Evolutionary conservation across 805 yeast species (phyloP), one percentile per base, ranked within the genome.

Genomic region (Lachancea dasiensis): DNA sequence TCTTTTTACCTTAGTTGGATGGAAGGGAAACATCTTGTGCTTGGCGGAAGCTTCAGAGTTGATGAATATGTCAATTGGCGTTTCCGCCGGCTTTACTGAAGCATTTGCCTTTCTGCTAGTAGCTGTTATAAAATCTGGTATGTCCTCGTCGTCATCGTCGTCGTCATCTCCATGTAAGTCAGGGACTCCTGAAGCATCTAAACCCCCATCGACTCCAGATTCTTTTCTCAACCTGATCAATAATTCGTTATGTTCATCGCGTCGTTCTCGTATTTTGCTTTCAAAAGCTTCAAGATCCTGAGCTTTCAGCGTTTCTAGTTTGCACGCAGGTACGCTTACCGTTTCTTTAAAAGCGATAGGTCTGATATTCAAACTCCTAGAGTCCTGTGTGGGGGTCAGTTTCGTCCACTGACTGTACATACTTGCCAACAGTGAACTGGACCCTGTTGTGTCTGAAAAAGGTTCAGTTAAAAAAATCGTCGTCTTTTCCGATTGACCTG

Each of bases 391-490:
- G 26, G 55, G 56, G 2, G 73, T 68, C 5, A 68, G 56, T 2
- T 52, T 51, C 39, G 64, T 65, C 87, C 87, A 83, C 39, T 69
- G 69, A 5, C 29, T 21, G 31, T 48, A 46, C 45, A 54, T 31
- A 13, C 27, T 40, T 7, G 43, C 27, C 6, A 57, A 45, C 23
- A 26, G 38, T 31, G 7, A 20, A 19, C 30, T 26, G 27, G 32
- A 14, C 18, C 14, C 22, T 22, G 41, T 41, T 11, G 31, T 22
- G 13, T 15, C 21, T 11, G 24, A 23, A 9, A 35, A 77, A 52
- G 14, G 83, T 47, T 86, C 95, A 0, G 96, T 86, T 38, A 92
- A 55, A 1, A 92, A 64, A 1, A 89, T 69, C 0, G 94, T 78
- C 1, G 84, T 77, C 38, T 73, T 75, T 19, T 77, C 81, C 46